These are phyloP conservation scores for Wickerhamomyces bovis DNA, from an alignment of 805 yeast species.

Conservation along the genomic window DNA sequence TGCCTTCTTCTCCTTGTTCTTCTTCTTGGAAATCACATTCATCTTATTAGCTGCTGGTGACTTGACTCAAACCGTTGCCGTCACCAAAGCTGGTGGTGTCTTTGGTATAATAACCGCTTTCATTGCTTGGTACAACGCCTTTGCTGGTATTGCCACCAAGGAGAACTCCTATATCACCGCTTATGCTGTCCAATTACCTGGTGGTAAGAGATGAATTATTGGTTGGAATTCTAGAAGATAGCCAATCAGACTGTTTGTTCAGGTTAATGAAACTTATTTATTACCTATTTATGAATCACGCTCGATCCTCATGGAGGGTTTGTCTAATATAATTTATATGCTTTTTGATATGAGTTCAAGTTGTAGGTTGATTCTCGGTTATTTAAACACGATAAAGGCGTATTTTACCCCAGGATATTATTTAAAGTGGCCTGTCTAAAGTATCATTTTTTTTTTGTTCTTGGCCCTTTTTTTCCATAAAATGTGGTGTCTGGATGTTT, in stretches of 20 bases:
- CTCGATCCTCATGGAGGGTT: too few species aligned
- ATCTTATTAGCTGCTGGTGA: slow-evolving; percentile 48
- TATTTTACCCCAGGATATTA: too few species aligned
- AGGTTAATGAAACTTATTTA: not conserved
- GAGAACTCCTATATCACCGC: slow-evolving; percentile 42
- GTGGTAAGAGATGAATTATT: slow-evolving; percentile 9
- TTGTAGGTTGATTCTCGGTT: too few species aligned
- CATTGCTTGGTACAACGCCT: slow-evolving; percentile 56
- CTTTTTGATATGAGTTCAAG: too few species aligned
- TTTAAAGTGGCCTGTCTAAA: too few species aligned
- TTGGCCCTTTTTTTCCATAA: too few species aligned
- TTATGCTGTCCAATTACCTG: slow-evolving; percentile 29
- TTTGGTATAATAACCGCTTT: slow-evolving; percentile 48
- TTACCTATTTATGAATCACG: not conserved
- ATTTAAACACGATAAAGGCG: too few species aligned
- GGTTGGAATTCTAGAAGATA: not conserved
- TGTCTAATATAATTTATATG: too few species aligned
- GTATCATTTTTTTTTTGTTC: too few species aligned
- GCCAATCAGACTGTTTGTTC: not conserved
- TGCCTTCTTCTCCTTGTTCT: slow-evolving; percentile 53
- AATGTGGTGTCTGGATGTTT: too few species aligned
- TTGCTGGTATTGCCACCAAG: slow-evolving; percentile 52
- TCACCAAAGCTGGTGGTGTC: slow-evolving; percentile 50
- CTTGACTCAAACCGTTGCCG: slow-evolving; percentile 35
- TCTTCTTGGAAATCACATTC: slow-evolving; percentile 48